A percentile compares a stretch with the other conserved stretches of the same genome.
phyloP scores from a whole-genome alignment of 352 stramenopile species.

The Hyaloperonospora brassicae region DNA sequence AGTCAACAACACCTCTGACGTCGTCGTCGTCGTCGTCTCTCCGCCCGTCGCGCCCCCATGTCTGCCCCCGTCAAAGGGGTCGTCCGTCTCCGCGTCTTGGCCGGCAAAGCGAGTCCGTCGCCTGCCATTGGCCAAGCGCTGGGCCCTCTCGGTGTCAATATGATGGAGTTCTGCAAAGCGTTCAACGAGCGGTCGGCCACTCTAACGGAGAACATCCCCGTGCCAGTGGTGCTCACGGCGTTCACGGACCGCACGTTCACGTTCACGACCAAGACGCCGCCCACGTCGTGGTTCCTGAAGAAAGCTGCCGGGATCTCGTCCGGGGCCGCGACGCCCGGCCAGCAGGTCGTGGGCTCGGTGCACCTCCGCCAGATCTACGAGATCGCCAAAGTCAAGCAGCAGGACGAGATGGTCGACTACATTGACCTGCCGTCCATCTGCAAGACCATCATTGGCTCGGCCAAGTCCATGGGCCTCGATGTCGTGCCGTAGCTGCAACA shows the following conservation, averaged over 20 bases:
- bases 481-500: constrained; percentile 49
- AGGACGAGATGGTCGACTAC: constrained; percentile 90
- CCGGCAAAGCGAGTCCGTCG: constrained; percentile 80
- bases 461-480: constrained; percentile 88
- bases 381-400: constrained; percentile 96
- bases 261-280: constrained; percentile 93
- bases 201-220: constrained; percentile 87
- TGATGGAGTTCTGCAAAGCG: constrained; percentile 99
- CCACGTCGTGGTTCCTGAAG: constrained; percentile 92
- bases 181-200: constrained; percentile 96
- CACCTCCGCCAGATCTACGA: constrained; percentile 95
- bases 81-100: constrained; percentile 78
- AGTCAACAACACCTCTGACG: too few species aligned
- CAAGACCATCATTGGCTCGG: constrained; percentile 89
- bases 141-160: constrained; percentile 97
- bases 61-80: constrained; percentile 62
- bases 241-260: constrained; percentile 94
- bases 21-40: too few species aligned
- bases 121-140: constrained; percentile 87
- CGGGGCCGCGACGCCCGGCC: constrained; percentile 63
- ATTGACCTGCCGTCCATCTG: constrained; percentile 88
- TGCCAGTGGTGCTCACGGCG: constrained; percentile 90
- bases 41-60: constrained; percentile 8
- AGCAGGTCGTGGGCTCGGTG: constrained; percentile 79
- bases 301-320: constrained; percentile 81